Conservation (phyloP, 306 rosid genomes). For the Comarum palustre region DNA sequence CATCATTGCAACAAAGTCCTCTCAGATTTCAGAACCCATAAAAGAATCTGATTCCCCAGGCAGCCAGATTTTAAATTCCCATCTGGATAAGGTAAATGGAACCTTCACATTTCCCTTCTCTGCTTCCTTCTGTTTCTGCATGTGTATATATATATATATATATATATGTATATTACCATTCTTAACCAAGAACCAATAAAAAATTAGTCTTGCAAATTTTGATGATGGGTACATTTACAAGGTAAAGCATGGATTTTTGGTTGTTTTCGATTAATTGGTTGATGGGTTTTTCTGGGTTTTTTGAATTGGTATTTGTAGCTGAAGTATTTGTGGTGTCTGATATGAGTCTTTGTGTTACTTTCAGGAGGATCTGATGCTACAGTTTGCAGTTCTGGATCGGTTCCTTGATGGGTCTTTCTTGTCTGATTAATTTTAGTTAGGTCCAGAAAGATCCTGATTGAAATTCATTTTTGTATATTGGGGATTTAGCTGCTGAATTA, state of each 20-base stretch:
- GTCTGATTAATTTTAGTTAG: constrained; percentile 10
- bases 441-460: constrained; percentile 23
- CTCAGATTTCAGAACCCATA: constrained; percentile 32
- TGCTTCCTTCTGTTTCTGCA: constrained; percentile 12
- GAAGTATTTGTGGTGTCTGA: constrained; percentile 25
- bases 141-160: neutral
- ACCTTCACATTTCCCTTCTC: constrained; percentile 36
- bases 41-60: constrained; percentile 28
- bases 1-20: constrained; percentile 16
- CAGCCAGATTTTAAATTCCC: constrained; percentile 30
- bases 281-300: constrained; percentile 24
- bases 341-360: constrained; percentile 24
- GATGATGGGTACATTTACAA: constrained; percentile 6
- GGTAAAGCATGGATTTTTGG: constrained; percentile 15
- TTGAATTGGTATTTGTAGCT: constrained; percentile 26
- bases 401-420: constrained; percentile 29
- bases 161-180: neutral
- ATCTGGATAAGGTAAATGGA: constrained; percentile 44
- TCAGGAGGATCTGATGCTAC: constrained; percentile 35
- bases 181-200: neutral
- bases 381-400: constrained; percentile 35
- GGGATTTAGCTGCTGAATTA: constrained; percentile 12
- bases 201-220: constrained; percentile 8
- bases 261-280: constrained; percentile 14
- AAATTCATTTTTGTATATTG: constrained; percentile 18